Evolutionary conservation across 2,329 filamentous ascomycete species (phyloP).

Genomic region (Graphilbum fragrans): DNA sequence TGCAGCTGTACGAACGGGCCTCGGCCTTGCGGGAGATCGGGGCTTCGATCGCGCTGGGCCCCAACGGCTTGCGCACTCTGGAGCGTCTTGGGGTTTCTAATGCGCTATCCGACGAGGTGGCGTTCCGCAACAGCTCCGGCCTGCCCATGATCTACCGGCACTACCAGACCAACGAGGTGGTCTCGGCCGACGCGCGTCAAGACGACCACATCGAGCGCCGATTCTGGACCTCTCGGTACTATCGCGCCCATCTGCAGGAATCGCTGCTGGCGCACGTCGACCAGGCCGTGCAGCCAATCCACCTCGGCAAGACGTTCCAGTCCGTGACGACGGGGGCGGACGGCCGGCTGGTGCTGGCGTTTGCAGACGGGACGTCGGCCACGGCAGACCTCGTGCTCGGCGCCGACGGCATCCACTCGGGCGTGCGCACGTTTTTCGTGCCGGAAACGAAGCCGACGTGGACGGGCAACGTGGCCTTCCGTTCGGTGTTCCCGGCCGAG

Average conservation of each 20-base stretch:
- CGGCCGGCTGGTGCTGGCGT: slow-evolving; percentile 23
- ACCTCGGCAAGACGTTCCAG: slow-evolving; percentile 27
- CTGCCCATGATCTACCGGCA: slow-evolving; percentile 33
- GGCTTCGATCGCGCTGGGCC: slow-evolving; percentile 25
- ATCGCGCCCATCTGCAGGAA: slow-evolving; percentile 35
- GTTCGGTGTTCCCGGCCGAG: slow-evolving; percentile 29
- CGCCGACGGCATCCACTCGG: slow-evolving; percentile 40
- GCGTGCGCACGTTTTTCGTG: slow-evolving; percentile 29
- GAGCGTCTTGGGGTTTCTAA: slow-evolving; percentile 35
- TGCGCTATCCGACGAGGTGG: slow-evolving; percentile 27
- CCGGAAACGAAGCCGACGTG: slow-evolving; percentile 24
- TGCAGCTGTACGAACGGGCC: slow-evolving; percentile 27
- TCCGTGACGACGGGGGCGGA: slow-evolving; percentile 19
- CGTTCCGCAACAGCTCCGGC: slow-evolving; percentile 26
- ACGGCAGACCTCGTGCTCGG: slow-evolving; percentile 36
- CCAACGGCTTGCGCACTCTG: slow-evolving; percentile 39
- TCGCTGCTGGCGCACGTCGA: slow-evolving; percentile 33
- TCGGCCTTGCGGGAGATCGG: slow-evolving; percentile 1
- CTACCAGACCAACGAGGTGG: slow-evolving; percentile 29
- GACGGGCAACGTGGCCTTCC: slow-evolving; percentile 30
- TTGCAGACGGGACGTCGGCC: slow-evolving; percentile 32
- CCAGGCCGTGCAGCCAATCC: slow-evolving; percentile 27
- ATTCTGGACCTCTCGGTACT: slow-evolving; percentile 31
- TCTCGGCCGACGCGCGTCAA: slow-evolving; percentile 28
- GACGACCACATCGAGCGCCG: slow-evolving; percentile 21